Conservation (phyloP, 768 basidiomycete genomes). For the Amanita polypyramis region DNA sequence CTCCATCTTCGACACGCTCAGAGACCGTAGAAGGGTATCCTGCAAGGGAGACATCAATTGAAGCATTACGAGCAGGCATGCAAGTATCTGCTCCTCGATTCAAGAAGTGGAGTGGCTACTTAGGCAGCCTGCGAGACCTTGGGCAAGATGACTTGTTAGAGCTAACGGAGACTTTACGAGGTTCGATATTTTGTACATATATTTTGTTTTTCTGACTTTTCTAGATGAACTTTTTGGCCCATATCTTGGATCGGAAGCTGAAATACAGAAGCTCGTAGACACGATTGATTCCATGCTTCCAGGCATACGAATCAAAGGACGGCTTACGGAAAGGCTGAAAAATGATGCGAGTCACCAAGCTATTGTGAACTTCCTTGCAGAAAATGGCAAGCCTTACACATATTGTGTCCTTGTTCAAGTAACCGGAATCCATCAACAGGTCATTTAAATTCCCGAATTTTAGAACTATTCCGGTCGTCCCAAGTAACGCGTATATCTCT, state of each 20-base stretch:
- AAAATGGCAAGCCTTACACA: slow-evolving; percentile 19
- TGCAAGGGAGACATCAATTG: not conserved
- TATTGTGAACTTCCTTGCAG: slow-evolving; percentile 29
- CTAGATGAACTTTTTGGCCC: slow-evolving; percentile 33
- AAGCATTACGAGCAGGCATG: not conserved
- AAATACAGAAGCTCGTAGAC: slow-evolving; percentile 24
- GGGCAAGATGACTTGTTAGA: not conserved
- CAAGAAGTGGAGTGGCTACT: not conserved
- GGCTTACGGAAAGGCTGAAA: slow-evolving; percentile 19
- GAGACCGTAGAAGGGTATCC: not conserved
- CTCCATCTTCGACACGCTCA: not conserved
- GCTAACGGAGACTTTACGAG: slow-evolving; percentile 1
- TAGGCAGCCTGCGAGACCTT: not conserved
- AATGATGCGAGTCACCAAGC: slow-evolving; percentile 27
- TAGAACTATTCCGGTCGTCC: slow-evolving; percentile 35
- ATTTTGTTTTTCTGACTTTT: not conserved
- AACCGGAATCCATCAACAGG: slow-evolving; percentile 19
- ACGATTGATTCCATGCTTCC: slow-evolving; percentile 33
- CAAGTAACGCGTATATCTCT: slow-evolving; percentile 35
- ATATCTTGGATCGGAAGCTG: slow-evolving; percentile 29
- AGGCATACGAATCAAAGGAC: slow-evolving; percentile 36
- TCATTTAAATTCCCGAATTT: slow-evolving; percentile 32
- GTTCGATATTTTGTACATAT: not conserved
- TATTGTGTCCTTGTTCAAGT: not conserved
- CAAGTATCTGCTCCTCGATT: not conserved